Evolutionary conservation across 768 basidiomycete genomes (phyloP).

Genomic region (Naganishia vishniacii): DNA sequence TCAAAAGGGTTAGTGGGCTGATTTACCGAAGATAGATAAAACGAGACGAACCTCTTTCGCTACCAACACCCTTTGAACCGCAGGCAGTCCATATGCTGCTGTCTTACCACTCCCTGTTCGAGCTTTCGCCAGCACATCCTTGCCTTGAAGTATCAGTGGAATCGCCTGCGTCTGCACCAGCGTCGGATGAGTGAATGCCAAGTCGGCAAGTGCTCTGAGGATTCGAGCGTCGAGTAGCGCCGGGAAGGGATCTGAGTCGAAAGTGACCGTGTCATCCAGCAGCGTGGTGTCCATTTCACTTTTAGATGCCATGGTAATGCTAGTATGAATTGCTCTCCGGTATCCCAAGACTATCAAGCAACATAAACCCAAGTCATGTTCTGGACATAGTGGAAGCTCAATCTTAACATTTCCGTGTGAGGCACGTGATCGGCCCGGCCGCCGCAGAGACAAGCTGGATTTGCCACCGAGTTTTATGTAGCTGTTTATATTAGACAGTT

Average conservation of each 20-base stretch:
- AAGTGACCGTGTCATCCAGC: slow-evolving; percentile 36
- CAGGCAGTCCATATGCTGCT: slow-evolving; percentile 85
- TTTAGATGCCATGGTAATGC: not conserved
- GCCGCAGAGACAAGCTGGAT: not conserved
- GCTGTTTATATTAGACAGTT: too few relatives aligned
- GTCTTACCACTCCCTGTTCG: slow-evolving; percentile 97
- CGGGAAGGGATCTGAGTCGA: slow-evolving; percentile 57
- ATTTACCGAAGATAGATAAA: too few relatives aligned
- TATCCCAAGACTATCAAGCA: too few relatives aligned
- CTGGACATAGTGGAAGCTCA: not conserved
- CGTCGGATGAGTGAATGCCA: slow-evolving; percentile 84
- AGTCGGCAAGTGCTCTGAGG: slow-evolving; percentile 80
- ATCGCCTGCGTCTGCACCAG: slow-evolving; percentile 87
- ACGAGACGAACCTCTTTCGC: slow-evolving; percentile 68
- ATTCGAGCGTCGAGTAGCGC: slow-evolving; percentile 77
- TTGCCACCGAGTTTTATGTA: too few relatives aligned
- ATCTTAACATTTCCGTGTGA: not conserved
- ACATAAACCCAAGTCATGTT: not conserved
- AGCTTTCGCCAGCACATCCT: slow-evolving; percentile 86
- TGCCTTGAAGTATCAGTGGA: slow-evolving; percentile 78
- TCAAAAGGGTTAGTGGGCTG: too few relatives aligned
- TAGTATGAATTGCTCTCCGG: too few relatives aligned
- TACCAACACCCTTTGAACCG: slow-evolving; percentile 78
- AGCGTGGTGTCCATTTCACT: slow-evolving; percentile 26
- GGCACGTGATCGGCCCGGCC: slow-evolving; percentile 11